phyloP scores from a whole-genome alignment of 2,329 filamentous ascomycete genomes.

The Alternaria postmessia region DNA sequence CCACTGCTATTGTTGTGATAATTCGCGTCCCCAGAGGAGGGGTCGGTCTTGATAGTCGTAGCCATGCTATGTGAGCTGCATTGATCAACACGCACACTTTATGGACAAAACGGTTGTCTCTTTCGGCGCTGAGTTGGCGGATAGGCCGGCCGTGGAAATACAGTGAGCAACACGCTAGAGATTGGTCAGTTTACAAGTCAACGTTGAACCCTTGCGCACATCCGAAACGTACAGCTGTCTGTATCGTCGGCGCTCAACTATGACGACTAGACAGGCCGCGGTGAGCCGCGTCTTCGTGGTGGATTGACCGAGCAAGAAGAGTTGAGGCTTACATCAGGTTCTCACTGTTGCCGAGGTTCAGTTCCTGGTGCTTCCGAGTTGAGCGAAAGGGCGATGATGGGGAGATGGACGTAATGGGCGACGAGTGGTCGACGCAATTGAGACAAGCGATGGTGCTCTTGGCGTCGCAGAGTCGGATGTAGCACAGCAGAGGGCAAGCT shows the following conservation, averaged over 20 bases:
- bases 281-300: background rate
- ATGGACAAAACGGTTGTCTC: slow-evolving; percentile 20
- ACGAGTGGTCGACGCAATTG: slow-evolving; percentile 27
- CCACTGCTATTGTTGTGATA: slow-evolving; percentile 45
- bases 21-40: slow-evolving; percentile 38
- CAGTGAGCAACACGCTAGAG: slow-evolving; percentile 20
- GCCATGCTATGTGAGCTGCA: slow-evolving; percentile 46
- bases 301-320: slow-evolving; percentile 9
- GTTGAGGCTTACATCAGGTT: background rate
- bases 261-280: slow-evolving; percentile 6
- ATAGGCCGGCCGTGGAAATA: slow-evolving; percentile 11
- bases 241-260: slow-evolving; percentile 6
- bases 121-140: slow-evolving; percentile 17
- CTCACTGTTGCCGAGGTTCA: background rate
- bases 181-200: slow-evolving; percentile 36
- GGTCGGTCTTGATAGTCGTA: slow-evolving; percentile 43
- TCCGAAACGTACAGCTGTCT: slow-evolving; percentile 36
- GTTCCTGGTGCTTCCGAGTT: background rate
- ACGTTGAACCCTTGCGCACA: slow-evolving; percentile 30
- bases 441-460: slow-evolving; percentile 40
- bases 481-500: slow-evolving; percentile 25
- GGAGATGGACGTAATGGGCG: background rate
- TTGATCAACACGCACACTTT: slow-evolving; percentile 30
- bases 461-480: slow-evolving; percentile 38
- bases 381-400: slow-evolving; percentile 2